Conservation (phyloP, 768 basidiomycete species). For the Leccinum sublutescens region DNA sequence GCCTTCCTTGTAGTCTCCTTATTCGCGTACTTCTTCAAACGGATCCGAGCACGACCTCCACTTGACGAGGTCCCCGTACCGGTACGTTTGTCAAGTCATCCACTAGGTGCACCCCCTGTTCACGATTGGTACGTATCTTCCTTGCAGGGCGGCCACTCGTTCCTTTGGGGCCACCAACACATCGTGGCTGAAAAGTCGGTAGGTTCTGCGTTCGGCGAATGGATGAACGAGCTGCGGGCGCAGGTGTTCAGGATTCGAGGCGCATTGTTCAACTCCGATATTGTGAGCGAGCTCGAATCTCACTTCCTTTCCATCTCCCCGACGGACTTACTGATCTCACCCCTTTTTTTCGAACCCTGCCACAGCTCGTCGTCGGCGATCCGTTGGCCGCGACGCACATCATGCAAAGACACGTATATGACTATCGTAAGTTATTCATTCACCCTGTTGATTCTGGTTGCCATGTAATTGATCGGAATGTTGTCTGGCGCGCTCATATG, state of each 20-base stretch:
- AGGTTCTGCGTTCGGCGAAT: not conserved
- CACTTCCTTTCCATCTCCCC: not conserved
- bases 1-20: not conserved
- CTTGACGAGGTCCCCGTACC: slow-evolving; percentile 1
- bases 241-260: slow-evolving; percentile 7
- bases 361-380: slow-evolving; percentile 5
- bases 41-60: not conserved
- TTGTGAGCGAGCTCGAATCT: not conserved
- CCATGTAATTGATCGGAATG: not conserved
- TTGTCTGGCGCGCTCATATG: not conserved
- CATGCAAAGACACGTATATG: slow-evolving; percentile 10
- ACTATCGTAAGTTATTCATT: slow-evolving; percentile 4
- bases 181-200: slow-evolving; percentile 5
- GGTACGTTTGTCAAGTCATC: not conserved
- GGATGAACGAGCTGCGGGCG: slow-evolving; percentile 6
- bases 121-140: not conserved
- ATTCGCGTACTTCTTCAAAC: not conserved
- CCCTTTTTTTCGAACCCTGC: not conserved
- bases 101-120: not conserved
- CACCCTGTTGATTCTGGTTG: not conserved
- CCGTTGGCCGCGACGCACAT: slow-evolving; percentile 5
- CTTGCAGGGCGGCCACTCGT: not conserved
- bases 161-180: slow-evolving; percentile 8
- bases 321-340: not conserved
- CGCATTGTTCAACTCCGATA: slow-evolving; percentile 4